phyloP scores from a whole-genome alignment of 2,329 filamentous ascomycete species.

The Aspergillus bombycis region DNA sequence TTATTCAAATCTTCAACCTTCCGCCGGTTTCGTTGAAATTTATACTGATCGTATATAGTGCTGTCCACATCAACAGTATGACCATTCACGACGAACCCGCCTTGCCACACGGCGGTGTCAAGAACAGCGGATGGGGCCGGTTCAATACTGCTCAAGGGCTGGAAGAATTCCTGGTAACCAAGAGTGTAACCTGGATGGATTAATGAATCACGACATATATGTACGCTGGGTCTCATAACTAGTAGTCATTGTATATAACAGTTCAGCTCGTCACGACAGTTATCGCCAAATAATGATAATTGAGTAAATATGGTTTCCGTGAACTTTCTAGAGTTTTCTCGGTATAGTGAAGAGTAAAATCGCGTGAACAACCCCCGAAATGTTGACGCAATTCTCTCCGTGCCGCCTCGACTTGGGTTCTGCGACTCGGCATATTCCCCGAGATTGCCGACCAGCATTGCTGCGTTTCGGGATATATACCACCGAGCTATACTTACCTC shows the following conservation, averaged over 20 bases:
- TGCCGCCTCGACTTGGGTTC: neutral
- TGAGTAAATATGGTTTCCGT: neutral
- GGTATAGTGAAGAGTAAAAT: neutral
- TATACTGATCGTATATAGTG: constrained; percentile 23
- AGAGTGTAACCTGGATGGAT: constrained; percentile 63
- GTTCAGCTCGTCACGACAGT: neutral
- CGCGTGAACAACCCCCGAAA: neutral
- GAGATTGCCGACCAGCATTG: neutral
- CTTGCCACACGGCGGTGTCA: constrained; percentile 66
- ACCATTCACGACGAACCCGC: constrained; percentile 65
- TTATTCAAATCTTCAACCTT: constrained; percentile 25
- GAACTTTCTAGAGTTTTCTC: too few relatives aligned
- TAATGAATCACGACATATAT: constrained; percentile 17
- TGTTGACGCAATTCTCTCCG: neutral
- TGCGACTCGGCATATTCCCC: neutral
- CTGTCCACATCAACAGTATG: constrained; percentile 67
- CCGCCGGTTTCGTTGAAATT: constrained; percentile 19
- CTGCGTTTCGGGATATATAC: neutral
- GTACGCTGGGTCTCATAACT: neutral
- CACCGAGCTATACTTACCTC: neutral
- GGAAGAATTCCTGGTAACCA: constrained; percentile 64
- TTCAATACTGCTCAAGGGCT: constrained; percentile 59
- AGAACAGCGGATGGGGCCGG: constrained; percentile 62
- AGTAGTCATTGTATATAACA: constrained; percentile 6
- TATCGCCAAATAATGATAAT: neutral